Evolutionary conservation across 208 protist genomes (phyloP).

Genomic region (Crithidia fasciculata): DNA sequence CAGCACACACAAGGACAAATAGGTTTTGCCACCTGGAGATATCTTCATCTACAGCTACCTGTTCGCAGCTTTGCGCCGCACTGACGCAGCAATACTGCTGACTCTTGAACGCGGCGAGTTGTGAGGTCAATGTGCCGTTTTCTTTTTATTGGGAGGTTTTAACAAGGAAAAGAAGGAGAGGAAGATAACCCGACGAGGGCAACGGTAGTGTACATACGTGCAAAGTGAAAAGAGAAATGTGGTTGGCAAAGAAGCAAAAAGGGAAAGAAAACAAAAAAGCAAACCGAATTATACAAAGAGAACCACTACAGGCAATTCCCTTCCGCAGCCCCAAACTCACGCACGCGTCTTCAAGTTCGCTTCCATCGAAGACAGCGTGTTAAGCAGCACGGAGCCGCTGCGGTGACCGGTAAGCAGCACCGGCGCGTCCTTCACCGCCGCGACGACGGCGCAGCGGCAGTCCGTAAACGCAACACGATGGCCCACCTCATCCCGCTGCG

Average conservation of each 20-base stretch:
- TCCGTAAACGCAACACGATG: constrained; percentile 32
- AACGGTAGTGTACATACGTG: too few relatives aligned
- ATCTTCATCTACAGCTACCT: too few relatives aligned
- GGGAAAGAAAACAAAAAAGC: not conserved
- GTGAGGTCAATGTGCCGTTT: too few relatives aligned
- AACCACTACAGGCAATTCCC: not conserved
- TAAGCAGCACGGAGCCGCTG: constrained; percentile 35
- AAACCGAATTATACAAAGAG: not conserved
- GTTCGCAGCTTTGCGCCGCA: too few relatives aligned
- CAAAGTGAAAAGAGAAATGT: too few relatives aligned
- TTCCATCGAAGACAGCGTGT: constrained; percentile 11
- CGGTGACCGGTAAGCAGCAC: constrained; percentile 38
- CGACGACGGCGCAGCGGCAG: constrained; percentile 20
- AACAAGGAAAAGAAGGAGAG: not conserved
- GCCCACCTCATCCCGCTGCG: constrained; percentile 21
- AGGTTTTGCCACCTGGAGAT: too few relatives aligned
- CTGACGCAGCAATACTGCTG: too few relatives aligned
- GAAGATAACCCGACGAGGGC: too few relatives aligned
- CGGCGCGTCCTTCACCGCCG: constrained; percentile 24
- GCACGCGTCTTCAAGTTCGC: constrained; percentile 5
- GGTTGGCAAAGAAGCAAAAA: not conserved
- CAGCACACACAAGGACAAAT: too few relatives aligned
- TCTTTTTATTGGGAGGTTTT: too few relatives aligned
- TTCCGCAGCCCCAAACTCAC: not conserved
- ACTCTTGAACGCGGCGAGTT: too few relatives aligned